Base-by-base conservation (phyloP, 805 yeast genomes). In the Millerago galiae region DNA sequence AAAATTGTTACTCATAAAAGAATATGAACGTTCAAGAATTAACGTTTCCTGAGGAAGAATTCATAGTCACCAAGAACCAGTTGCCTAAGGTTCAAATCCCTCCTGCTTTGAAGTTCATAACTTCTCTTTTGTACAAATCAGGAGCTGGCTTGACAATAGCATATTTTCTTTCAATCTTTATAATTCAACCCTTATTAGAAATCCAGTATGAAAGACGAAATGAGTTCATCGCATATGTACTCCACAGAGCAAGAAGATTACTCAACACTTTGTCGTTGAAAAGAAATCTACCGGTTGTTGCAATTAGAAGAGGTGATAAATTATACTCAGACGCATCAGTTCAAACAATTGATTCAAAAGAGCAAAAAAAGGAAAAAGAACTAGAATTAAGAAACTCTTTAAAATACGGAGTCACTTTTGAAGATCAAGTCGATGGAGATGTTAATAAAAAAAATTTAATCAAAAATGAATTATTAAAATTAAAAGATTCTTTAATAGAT, bases 121-220 rank as follows among this genome's bases (percentile, higher is more conserved):
- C 55, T 1, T 31, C 46, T 16, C 48, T 69, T 6, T 54, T 70
- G 0, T 59, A 67, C 42, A 51, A 54, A 13, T 65, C 73, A 5
- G 71, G 71, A 0, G 54, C 61, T 21, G 48, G 56, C 0, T 40
- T 68, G 8, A 47, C 65, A 1, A 42, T 56, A 0, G 46, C 65
- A 1, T 67, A 63, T 42, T 35, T 59, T 5, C 13, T 65, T 1
- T 61, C 64, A 8, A 55, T 67, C 13, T 47, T 65, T 7, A 51
- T 62, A 4, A 37, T 75, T 11, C 66, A 65, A 40, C 80, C 80
- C 3, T 46, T 65, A 16, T 38, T 74, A 6, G 60, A 61, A 13
- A 40, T 59, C 5, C 68, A 66, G 24, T 70, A 60, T 46, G 61
- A 60, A 6, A 64, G 75, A 47, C 57, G 80, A 35, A 39, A 53